A percentile compares a stretch with the other conserved stretches of the same genome.
These are phyloP conservation scores for Trametes sanguinea DNA, from an alignment of 768 basidiomycete species.

Conservation along the genomic window DNA sequence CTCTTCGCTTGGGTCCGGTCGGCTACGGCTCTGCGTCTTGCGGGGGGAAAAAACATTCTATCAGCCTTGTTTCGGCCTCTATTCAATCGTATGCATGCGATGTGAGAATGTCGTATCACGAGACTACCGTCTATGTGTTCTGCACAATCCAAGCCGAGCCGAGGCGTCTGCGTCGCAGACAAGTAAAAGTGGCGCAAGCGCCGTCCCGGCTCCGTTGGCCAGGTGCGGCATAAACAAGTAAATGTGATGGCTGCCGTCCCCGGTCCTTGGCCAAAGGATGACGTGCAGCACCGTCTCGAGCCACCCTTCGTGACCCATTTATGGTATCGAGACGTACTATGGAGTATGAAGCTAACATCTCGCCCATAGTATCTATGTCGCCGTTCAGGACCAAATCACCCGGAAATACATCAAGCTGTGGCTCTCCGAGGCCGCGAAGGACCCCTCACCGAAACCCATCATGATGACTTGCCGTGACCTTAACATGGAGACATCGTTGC, in stretches of 20 bases:
- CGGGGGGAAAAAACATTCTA: background rate
- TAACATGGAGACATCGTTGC: constrained; percentile 97
- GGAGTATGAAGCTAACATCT: background rate
- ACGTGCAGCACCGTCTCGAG: too few relatives aligned
- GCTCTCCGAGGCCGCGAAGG: constrained; percentile 58
- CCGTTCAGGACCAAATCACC: constrained; percentile 80
- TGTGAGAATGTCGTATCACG: too few relatives aligned
- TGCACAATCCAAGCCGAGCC: too few relatives aligned
- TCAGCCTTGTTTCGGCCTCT: background rate
- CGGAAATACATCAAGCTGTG: constrained; percentile 75
- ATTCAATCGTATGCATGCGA: background rate
- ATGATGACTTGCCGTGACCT: constrained; percentile 93
- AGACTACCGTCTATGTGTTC: too few relatives aligned
- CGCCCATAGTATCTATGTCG: constrained; percentile 69
- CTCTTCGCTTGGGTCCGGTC: background rate
- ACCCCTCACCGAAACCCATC: constrained; percentile 55
- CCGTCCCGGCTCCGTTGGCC: too few relatives aligned
- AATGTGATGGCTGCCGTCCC: too few relatives aligned
- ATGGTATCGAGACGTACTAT: too few relatives aligned
- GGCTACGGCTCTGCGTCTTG: background rate
- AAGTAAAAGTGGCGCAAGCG: too few relatives aligned
- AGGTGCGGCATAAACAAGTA: too few relatives aligned
- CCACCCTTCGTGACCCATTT: background rate
- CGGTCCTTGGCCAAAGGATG: too few relatives aligned
- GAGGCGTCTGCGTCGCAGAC: too few relatives aligned